Conservation (phyloP, 352 stramenopile genomes). For the Lagenidium sp. region DNA sequence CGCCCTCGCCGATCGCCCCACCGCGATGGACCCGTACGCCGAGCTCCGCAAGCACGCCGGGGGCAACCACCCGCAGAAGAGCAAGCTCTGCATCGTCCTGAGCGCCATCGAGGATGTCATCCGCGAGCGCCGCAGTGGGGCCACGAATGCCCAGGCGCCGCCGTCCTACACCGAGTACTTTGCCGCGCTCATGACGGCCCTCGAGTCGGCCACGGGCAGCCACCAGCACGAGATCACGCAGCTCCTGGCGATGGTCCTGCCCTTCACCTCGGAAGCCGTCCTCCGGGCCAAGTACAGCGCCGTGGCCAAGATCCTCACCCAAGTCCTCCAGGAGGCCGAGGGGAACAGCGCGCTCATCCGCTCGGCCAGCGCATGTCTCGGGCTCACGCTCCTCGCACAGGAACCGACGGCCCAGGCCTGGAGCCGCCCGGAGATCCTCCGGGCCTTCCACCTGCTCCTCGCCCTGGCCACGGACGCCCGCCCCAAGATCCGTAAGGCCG, state of each 20-base stretch:
- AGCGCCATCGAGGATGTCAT: constrained; percentile 79
- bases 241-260: constrained; percentile 69
- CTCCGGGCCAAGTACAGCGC: constrained; percentile 73
- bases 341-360: constrained; percentile 43
- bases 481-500: constrained; percentile 79
- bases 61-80: constrained; percentile 70
- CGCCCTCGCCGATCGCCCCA: neutral
- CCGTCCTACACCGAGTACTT: constrained; percentile 83
- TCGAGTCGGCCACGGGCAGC: constrained; percentile 60
- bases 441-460: constrained; percentile 72
- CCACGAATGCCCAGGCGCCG: neutral
- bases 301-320: constrained; percentile 54
- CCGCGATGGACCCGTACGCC: constrained; percentile 61
- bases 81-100: constrained; percentile 80
- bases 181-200: constrained; percentile 77
- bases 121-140: constrained; percentile 42
- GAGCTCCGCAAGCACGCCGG: constrained; percentile 76
- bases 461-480: constrained; percentile 66
- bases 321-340: constrained; percentile 55
- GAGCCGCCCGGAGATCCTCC: constrained; percentile 58
- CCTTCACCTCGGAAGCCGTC: constrained; percentile 57
- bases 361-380: constrained; percentile 55
- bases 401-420: constrained; percentile 54
- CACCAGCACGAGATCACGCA: constrained; percentile 75
- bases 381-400: constrained; percentile 52